Evolutionary conservation across 495 filamentous ascomycete genomes (phyloP).

Genomic region (Chaetomium tenue): DNA sequence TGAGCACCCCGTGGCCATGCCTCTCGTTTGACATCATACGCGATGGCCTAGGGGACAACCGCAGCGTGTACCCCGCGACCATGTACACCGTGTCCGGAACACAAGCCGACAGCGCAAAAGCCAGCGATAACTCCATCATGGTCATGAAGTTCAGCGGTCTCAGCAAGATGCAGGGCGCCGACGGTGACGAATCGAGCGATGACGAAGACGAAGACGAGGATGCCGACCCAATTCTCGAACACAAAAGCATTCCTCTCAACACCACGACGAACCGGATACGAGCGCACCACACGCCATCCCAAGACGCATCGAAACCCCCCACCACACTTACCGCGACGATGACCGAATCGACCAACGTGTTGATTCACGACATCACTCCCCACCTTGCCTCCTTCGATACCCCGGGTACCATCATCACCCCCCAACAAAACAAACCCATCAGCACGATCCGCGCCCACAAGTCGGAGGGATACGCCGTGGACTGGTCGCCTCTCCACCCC

Average conservation of each 20-base stretch:
- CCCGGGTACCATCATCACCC: slow-evolving; percentile 74
- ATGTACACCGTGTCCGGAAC: slow-evolving; percentile 93
- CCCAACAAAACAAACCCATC: slow-evolving; percentile 79
- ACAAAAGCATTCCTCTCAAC: slow-evolving; percentile 76
- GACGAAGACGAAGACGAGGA: slow-evolving; percentile 77
- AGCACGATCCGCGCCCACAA: slow-evolving; percentile 88
- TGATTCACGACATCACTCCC: slow-evolving; percentile 90
- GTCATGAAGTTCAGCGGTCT: slow-evolving; percentile 93
- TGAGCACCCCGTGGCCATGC: slow-evolving; percentile 93
- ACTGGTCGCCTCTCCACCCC: slow-evolving; percentile 79
- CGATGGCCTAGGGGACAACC: slow-evolving; percentile 84
- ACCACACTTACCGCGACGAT: slow-evolving; percentile 86
- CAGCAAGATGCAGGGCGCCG: slow-evolving; percentile 72
- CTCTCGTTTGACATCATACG: slow-evolving; percentile 90
- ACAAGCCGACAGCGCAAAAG: slow-evolving; percentile 71
- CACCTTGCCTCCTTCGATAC: slow-evolving; percentile 84
- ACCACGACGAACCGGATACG: slow-evolving; percentile 93
- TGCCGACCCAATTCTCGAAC: slow-evolving; percentile 90
- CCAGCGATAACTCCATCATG: slow-evolving; percentile 87
- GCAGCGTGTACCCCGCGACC: slow-evolving; percentile 86
- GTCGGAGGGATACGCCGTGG: slow-evolving; percentile 87
- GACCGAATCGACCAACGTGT: slow-evolving; percentile 80
- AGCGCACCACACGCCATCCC: slow-evolving; percentile 68
- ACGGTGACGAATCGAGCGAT: slow-evolving; percentile 61
- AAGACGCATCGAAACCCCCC: slow-evolving; percentile 65